Base-by-base conservation (phyloP, 495 filamentous ascomycete genomes). In the Talaromyces adpressus region DNA sequence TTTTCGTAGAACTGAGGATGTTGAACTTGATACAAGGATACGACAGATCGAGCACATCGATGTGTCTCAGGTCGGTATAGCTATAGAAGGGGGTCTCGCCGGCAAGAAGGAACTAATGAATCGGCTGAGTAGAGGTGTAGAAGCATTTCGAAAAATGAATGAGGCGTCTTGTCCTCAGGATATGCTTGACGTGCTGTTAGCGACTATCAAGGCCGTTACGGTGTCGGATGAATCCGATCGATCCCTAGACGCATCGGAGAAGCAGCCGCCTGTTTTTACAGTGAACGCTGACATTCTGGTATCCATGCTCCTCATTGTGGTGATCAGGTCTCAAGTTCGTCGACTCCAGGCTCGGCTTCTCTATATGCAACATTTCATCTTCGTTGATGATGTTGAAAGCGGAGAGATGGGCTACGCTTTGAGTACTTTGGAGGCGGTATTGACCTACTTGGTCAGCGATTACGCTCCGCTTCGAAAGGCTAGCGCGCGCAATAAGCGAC, bases 241-340 rank as follows among this genome's bases (percentile, higher is more conserved):
- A 29, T 63, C 62, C 22, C 60, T 69, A 0, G 61, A 70, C 0
- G 67, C 73, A 8, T 81, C 79, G 6, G 88, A 91, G 71, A 91
- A 91, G 71, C 45, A 49, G 20, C 74, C 72, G 30, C 75, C 82
- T 1, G 77, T 85, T 30, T 79, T 97, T 63, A 95, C 92, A 0
- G 90, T 98, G 69, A 98, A 97, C 71, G 95, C 95, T 1, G 95
- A 99, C 79, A 91, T 93, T 2, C 77, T 99, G 22, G 95, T 99
- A 1, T 97, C 93, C 0, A 77, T 99, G 63, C 82, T 99, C 18
- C 80, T 99, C 18, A 83, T 96, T 60, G 91, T 99, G 23, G 91
- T 98, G 22, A 98, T 99, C 61, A 84, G 96, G 66, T 90, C 92
- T 41, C 90, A 96, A 68, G 86, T 96, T 14, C 87, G 90, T 56